Conservation (phyloP, 192 early-diverging fungal genomes). For the Backusella parvicylindrica region DNA sequence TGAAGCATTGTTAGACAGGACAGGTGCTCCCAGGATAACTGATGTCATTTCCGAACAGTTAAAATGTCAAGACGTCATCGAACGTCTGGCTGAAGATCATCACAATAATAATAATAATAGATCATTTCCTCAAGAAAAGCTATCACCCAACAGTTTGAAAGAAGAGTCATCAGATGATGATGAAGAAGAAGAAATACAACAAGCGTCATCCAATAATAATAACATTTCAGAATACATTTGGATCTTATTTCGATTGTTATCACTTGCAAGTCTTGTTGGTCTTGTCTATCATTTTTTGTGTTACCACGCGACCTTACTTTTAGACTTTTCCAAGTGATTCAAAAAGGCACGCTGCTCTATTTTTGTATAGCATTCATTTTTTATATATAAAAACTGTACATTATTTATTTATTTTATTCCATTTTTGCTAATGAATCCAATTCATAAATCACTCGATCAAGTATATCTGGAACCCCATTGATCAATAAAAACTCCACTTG, state of each 20-base stretch:
- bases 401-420: not conserved
- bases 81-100: slow-evolving; percentile 24
- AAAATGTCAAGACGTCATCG: slow-evolving; percentile 33
- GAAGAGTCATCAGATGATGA: not conserved
- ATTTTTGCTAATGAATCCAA: not conserved
- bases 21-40: slow-evolving; percentile 22
- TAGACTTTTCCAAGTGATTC: not conserved
- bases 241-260: slow-evolving; percentile 21
- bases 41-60: slow-evolving; percentile 29
- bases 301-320: not conserved
- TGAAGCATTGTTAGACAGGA: slow-evolving; percentile 18
- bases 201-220: not conserved
- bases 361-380: too few relatives aligned
- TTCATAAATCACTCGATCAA: not conserved
- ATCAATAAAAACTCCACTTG: not conserved
- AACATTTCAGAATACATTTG: slow-evolving; percentile 22
- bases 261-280: slow-evolving; percentile 19
- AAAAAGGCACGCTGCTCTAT: too few relatives aligned
- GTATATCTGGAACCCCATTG: not conserved
- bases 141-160: not conserved
- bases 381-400: too few relatives aligned
- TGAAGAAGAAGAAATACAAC: not conserved
- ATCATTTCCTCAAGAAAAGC: not conserved
- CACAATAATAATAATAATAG: too few relatives aligned
- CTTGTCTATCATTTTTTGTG: slow-evolving; percentile 23